Percentiles rank a stretch among this genome's conserved stretches.
Evolutionary conservation across 495 filamentous ascomycete genomes (phyloP).

Genomic region (Aspergillus cristatus): DNA sequence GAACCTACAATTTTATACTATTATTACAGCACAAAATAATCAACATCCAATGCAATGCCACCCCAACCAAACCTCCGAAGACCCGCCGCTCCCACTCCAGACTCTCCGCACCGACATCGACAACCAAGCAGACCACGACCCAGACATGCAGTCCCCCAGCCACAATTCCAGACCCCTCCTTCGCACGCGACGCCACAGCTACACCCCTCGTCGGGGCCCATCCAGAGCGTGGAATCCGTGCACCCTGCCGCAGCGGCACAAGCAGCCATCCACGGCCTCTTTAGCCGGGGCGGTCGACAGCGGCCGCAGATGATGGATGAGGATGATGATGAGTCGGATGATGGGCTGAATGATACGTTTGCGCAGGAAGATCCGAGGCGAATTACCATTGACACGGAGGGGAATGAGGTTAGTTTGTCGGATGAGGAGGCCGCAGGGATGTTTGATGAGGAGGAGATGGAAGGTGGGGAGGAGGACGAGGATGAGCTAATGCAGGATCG

Average conservation of each 20-base stretch:
- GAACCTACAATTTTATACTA: too few species aligned
- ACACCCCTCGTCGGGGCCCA: slow-evolving; percentile 25
- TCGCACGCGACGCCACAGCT: slow-evolving; percentile 22
- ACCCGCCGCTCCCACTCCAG: slow-evolving; percentile 7
- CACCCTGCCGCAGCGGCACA: slow-evolving; percentile 16
- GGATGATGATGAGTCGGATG: slow-evolving; percentile 1
- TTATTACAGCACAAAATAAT: neutral
- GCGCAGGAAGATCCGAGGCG: slow-evolving; percentile 9
- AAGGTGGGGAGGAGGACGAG: slow-evolving; percentile 30
- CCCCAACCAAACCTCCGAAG: slow-evolving; percentile 16
- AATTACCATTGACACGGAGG: slow-evolving; percentile 9
- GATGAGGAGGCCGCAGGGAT: slow-evolving; percentile 19
- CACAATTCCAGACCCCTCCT: slow-evolving; percentile 33
- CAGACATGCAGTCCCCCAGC: slow-evolving; percentile 6
- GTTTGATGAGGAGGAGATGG: slow-evolving; percentile 32
- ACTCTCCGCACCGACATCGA: slow-evolving; percentile 8
- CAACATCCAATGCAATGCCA: slow-evolving; percentile 12
- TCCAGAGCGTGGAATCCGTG: slow-evolving; percentile 13
- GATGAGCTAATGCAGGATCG: slow-evolving; percentile 35
- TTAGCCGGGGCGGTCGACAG: slow-evolving; percentile 22
- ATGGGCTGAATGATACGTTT: slow-evolving; percentile 4
- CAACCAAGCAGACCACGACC: slow-evolving; percentile 1
- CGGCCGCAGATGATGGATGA: slow-evolving; percentile 8
- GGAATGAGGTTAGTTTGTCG: slow-evolving; percentile 11
- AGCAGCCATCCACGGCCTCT: slow-evolving; percentile 24